Conservation (phyloP, 1,284 basidiomycete species). For the Schizophyllum commune region DNA sequence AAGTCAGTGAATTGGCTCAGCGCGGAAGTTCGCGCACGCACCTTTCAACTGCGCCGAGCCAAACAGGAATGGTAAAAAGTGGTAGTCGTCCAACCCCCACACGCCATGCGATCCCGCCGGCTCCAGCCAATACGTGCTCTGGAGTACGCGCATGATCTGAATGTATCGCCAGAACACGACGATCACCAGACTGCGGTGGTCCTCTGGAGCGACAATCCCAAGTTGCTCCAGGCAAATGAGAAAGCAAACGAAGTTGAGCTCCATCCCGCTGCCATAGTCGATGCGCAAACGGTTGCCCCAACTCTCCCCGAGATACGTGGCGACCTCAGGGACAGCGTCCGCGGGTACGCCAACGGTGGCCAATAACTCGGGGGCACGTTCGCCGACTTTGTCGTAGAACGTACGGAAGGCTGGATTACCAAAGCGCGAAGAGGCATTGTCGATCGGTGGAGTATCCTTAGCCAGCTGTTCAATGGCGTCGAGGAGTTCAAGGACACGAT, state of each 20-base stretch:
- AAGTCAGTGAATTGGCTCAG: not conserved
- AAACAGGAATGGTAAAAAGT: conserved; percentile 92
- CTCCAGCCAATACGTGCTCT: conserved; percentile 96
- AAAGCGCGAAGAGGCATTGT: conserved; percentile 89
- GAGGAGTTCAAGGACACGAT: conserved; percentile 55
- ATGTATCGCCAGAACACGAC: conserved; percentile 96
- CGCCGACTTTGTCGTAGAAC: conserved; percentile 79
- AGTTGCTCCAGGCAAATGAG: conserved; percentile 83
- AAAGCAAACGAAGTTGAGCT: conserved; percentile 97
- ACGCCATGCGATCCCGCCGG: conserved; percentile 97
- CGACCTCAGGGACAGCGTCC: conserved; percentile 59
- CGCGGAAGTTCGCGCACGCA: conserved; percentile 15
- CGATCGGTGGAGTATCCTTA: conserved; percentile 73
- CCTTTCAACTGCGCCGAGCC: conserved; percentile 81
- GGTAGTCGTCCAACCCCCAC: conserved; percentile 98
- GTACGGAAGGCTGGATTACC: conserved; percentile 95
- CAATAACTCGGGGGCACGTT: conserved; percentile 43
- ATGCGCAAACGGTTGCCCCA: conserved; percentile 93
- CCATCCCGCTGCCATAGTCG: conserved; percentile 99
- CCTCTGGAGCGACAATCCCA: conserved; percentile 53
- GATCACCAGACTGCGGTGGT: conserved; percentile 76
- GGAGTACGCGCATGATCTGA: conserved; percentile 82
- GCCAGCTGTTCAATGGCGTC: conserved; percentile 64
- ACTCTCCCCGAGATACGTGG: conserved; percentile 76
- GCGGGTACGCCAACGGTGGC: conserved; percentile 48